phyloP scores from a whole-genome alignment of 495 filamentous ascomycete genomes.

The Penicillium riverlandense region DNA sequence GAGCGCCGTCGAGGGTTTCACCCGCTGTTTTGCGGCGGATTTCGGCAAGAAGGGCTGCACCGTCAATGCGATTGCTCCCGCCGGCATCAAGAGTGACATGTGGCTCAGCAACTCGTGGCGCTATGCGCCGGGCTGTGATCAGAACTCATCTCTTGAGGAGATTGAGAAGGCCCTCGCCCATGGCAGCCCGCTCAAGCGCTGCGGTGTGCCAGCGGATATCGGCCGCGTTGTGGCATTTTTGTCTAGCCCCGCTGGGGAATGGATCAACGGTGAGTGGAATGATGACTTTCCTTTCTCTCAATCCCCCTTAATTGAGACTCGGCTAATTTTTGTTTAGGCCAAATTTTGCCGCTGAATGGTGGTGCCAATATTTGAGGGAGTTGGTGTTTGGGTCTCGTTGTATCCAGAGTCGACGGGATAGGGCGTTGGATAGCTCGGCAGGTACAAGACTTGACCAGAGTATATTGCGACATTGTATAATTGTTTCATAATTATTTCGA shows the following conservation, averaged over 20 bases:
- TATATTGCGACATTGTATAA: no score
- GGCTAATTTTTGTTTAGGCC: conserved; percentile 12
- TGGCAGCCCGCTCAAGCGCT: conserved; percentile 43
- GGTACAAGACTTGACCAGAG: not conserved
- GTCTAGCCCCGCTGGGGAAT: conserved; percentile 48
- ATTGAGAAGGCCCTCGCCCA: conserved; percentile 36
- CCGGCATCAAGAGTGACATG: conserved; percentile 78
- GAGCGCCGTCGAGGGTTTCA: conserved; percentile 73
- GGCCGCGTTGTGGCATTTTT: conserved; percentile 51
- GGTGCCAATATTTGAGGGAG: conserved; percentile 24
- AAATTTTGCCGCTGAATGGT: conserved; percentile 27
- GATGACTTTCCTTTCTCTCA: not conserved
- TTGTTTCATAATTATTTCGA: no score
- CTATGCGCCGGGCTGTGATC: conserved; percentile 48
- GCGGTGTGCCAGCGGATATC: conserved; percentile 50
- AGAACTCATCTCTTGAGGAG: conserved; percentile 28
- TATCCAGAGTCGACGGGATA: no score
- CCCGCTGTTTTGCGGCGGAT: conserved; percentile 66
- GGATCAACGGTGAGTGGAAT: conserved; percentile 51
- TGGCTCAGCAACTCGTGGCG: conserved; percentile 59
- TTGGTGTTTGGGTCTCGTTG: not conserved
- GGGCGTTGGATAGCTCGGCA: not conserved
- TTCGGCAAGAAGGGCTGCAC: conserved; percentile 67
- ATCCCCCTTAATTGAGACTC: not conserved
- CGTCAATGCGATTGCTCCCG: conserved; percentile 69